phyloP scores from a whole-genome alignment of 1,139 yeast species.

The Saccharomyces hybrid region DNA sequence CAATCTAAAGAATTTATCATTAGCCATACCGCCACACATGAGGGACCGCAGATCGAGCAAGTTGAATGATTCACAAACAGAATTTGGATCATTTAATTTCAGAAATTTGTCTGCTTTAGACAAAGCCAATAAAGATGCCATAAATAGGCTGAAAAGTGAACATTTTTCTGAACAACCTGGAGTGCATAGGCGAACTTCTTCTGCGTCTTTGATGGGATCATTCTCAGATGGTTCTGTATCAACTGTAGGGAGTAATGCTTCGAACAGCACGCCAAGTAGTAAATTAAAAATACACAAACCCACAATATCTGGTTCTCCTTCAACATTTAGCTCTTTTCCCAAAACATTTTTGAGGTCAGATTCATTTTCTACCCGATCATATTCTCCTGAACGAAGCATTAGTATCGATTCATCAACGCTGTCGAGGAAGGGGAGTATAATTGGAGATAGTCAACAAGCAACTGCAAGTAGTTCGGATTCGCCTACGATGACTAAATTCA shows the following conservation, averaged over 20 bases:
- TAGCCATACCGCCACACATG: slow-evolving; percentile 48
- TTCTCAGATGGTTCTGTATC: slow-evolving; percentile 29
- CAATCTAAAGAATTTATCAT: slow-evolving; percentile 34
- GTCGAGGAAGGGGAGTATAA: slow-evolving; percentile 19
- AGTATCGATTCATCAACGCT: slow-evolving; percentile 14
- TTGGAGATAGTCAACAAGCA: background rate
- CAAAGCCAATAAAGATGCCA: slow-evolving; percentile 88
- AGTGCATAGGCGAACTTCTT: slow-evolving; percentile 23
- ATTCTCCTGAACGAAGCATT: slow-evolving; percentile 25
- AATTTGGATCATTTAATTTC: slow-evolving; percentile 90
- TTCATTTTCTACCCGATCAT: slow-evolving; percentile 22
- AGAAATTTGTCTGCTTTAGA: slow-evolving; percentile 84
- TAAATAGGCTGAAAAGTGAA: slow-evolving; percentile 76
- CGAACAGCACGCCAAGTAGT: background rate
- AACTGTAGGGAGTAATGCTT: slow-evolving; percentile 13
- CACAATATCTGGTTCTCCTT: slow-evolving; percentile 1
- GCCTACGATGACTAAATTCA: slow-evolving; percentile 19
- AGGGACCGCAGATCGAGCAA: slow-evolving; percentile 61
- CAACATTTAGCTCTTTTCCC: slow-evolving; percentile 3
- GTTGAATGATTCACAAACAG: slow-evolving; percentile 62
- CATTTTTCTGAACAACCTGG: slow-evolving; percentile 45
- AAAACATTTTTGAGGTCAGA: slow-evolving; percentile 17
- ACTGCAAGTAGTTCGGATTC: slow-evolving; percentile 11
- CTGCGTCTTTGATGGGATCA: slow-evolving; percentile 31
- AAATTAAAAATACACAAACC: slow-evolving; percentile 2